A percentile compares a stretch with the other conserved stretches of the same genome.
Evolutionary conservation across 768 basidiomycete species (phyloP).

Genomic region (Serendipita indica): DNA sequence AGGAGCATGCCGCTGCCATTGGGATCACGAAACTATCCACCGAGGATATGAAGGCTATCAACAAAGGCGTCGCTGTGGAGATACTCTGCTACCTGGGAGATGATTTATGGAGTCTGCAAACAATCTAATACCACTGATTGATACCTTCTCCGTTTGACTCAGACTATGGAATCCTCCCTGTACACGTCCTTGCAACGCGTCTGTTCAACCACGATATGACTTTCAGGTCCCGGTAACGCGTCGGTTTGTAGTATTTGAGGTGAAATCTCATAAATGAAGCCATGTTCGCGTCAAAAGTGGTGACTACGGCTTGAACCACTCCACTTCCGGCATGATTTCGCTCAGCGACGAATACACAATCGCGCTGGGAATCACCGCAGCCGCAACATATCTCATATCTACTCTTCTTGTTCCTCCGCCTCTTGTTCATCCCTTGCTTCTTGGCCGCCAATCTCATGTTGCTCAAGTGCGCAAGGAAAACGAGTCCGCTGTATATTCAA

Average conservation of each 20-base stretch:
- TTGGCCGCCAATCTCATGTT: conserved; percentile 85
- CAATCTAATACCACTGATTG: conserved; percentile 29
- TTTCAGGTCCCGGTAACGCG: no score
- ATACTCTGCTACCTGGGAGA: conserved; percentile 76
- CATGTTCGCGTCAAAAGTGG: no score
- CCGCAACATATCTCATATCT: neutral
- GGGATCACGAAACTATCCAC: conserved; percentile 70
- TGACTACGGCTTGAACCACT: no score
- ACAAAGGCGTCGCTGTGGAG: conserved; percentile 85
- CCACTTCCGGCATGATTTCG: conserved; percentile 2
- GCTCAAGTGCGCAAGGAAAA: conserved; percentile 62
- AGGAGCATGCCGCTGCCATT: conserved; percentile 78
- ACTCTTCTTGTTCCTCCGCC: conserved; percentile 1
- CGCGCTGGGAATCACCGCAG: neutral
- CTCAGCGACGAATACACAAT: conserved; percentile 4
- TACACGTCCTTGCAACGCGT: no score
- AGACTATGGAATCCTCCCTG: neutral
- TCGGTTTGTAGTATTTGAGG: no score
- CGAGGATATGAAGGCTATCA: conserved; percentile 79
- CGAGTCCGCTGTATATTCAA: conserved; percentile 81
- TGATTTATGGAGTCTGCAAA: conserved; percentile 63
- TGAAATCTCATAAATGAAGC: no score
- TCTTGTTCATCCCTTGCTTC: conserved; percentile 83
- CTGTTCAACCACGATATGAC: no score
- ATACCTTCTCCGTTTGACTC: neutral